A percentile compares a stretch with the other conserved stretches of the same genome.
Evolutionary conservation across 1,139 yeast genomes (phyloP).

Genomic region (Suhomyces anneliseae): DNA sequence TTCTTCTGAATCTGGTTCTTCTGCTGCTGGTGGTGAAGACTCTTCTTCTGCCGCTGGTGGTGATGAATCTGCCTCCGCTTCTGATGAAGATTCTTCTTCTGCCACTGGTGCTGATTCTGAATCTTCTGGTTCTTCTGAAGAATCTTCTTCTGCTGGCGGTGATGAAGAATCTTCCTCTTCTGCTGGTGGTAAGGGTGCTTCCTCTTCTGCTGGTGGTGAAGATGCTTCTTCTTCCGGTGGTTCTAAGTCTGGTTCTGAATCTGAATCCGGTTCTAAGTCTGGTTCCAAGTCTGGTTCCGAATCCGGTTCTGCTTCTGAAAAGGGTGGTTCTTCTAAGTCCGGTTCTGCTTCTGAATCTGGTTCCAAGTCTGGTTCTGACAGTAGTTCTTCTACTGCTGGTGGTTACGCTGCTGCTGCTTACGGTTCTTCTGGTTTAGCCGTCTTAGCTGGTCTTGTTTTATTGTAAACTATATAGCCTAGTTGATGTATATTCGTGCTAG

Average conservation of each 20-base stretch:
- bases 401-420: constrained; percentile 16
- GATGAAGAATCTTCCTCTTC: constrained; percentile 4
- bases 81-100: constrained; percentile 1
- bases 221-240: constrained; percentile 1
- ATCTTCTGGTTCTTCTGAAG: not conserved
- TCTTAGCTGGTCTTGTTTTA: constrained; percentile 30
- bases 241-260: constrained; percentile 1
- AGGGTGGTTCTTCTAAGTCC: constrained; percentile 8
- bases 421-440: constrained; percentile 29
- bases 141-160: constrained; percentile 1
- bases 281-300: constrained; percentile 11
- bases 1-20: constrained; percentile 3
- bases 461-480: constrained; percentile 18
- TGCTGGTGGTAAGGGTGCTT: constrained; percentile 3
- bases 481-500: not conserved
- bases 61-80: constrained; percentile 6
- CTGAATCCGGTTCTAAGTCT: constrained; percentile 4
- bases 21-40: constrained; percentile 2
- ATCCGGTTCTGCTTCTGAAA: constrained; percentile 10
- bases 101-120: constrained; percentile 1
- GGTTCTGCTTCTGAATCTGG: constrained; percentile 11
- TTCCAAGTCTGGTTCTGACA: constrained; percentile 5
- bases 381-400: constrained; percentile 2
- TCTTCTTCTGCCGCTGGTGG: constrained; percentile 7
- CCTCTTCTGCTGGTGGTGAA: constrained; percentile 3